Base-by-base conservation (phyloP, 106 monocot genomes). In the Alisma plantagoaquatica region DNA sequence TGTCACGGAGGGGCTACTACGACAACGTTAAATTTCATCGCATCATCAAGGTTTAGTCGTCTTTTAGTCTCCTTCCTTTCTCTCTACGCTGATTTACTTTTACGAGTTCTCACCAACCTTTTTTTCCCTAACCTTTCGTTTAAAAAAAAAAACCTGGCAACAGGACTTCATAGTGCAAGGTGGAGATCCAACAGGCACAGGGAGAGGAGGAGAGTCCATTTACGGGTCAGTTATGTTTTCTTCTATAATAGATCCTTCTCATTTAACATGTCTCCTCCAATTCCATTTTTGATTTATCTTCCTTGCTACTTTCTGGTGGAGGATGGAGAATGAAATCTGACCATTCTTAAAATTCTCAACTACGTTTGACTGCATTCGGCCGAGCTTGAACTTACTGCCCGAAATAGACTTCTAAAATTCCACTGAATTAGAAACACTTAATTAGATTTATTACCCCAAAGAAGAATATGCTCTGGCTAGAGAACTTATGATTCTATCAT, bases 101-200 rank as follows among this genome's bases (percentile, higher is more conserved):
- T 14, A 6, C 14, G 35, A 14, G 35, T 38, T 7, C 35, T 62
- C 23, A 18, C 43, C 1, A 2, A 47, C 58, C 11, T 25, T 10
- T 64, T 35, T 28, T 29, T 22, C 14, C 14, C 35, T 38, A 7
- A 7, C 52, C 35, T 38, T 62, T 10, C 27, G 31, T 17, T 19
- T 26, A 14, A 23, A 29, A 31, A n/a, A n/a, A n/a, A n/a, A n/a
- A n/a, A n/a, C n/a, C n/a, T 2, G 25, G 57, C 51, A n/a, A 33
- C 56, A 98, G 96, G 82, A 90, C 82, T 98, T 98, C 49, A 82
- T 98, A 0, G 90, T 90, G 27, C 98, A 98, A 75, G 90, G 98
- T 22, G 98, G 98, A 56, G 98, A 98, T 67, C 98, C 98, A 7
- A 98, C 98, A 23, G 90, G 98, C 8, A 98, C 98, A 1, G 98